Evolutionary conservation across 2,329 filamentous ascomycete genomes (phyloP).

Genomic region (Beauveria sp.): DNA sequence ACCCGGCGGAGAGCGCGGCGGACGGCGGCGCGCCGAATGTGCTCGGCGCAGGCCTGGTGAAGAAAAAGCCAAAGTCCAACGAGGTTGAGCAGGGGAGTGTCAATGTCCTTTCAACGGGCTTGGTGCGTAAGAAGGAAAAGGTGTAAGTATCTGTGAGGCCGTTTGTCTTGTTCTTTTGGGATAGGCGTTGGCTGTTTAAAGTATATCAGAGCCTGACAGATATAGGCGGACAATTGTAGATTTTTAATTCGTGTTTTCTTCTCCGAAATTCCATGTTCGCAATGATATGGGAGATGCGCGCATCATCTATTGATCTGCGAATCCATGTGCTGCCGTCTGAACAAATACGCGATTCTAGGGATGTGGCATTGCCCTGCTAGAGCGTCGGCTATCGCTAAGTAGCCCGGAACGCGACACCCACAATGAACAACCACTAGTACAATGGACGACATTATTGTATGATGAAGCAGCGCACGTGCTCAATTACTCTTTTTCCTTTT

Average conservation of each 20-base stretch:
- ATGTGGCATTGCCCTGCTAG: too few species aligned
- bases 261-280: not conserved
- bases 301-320: not conserved
- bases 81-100: not conserved
- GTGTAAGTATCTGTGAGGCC: not conserved
- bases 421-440: too few species aligned
- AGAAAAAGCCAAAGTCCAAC: conserved; percentile 44
- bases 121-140: conserved; percentile 6
- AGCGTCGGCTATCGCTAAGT: too few species aligned
- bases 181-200: not conserved
- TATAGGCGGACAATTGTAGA: not conserved
- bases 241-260: not conserved
- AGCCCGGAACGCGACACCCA: too few species aligned
- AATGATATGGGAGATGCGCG: too few species aligned
- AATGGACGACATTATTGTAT: too few species aligned
- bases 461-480: too few species aligned
- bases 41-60: conserved; percentile 38
- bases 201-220: not conserved
- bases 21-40: conserved; percentile 32
- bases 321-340: not conserved
- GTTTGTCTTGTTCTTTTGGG: not conserved
- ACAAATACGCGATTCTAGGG: too few species aligned
- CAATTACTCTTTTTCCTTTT: too few species aligned
- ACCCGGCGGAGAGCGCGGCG: conserved; percentile 10
- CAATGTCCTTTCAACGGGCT: not conserved